Base-by-base conservation (phyloP, 2,329 filamentous ascomycete species). In the Ceratocystis diversiconidia region DNA sequence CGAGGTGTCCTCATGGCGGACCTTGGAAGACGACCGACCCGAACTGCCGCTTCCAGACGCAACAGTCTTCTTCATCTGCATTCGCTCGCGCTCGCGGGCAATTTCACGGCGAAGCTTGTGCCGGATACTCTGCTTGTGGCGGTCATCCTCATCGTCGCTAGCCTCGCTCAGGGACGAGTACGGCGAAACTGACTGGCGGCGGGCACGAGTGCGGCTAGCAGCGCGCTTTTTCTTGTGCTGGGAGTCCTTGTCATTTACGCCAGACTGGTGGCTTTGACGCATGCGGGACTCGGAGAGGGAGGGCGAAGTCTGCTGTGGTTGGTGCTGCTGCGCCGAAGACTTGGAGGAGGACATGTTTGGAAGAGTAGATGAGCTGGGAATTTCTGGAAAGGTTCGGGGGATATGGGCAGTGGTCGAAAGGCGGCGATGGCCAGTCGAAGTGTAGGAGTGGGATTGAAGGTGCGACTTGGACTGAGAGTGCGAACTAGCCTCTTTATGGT, bases 91-190 rank as follows among this genome's bases (percentile, higher is more conserved):
- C 22, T 62, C 61, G 19, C 15, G 22, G 2, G 36, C 46, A 32
- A 62, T 62, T 32, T 50, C 43, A 3, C 61, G 61, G 10, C 61
- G 61, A 12, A 62, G 52, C 8, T 59, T 59, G 52, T 32, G 52
- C 15, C 25, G 52, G 52, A 59, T 17, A 17, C 25, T 59, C 52
- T 59, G 25, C 52, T 32, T 59, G 52, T 59, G 10, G 25, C 28
- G 28, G 25, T 59, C 52, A 59, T 59, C 25, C 32, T 59, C 52
- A 30, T 59, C 28, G 5, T 59, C 28, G 17, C 52, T 59, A 17
- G 17, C 12, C 32, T 59, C 52, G n/a, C 52, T 59, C 3, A 59
- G 28, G 1, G 52, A 59, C 6, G 52, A 59, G 28, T 59, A 59
- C 2, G 52, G n/a, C 17, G 52, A 59, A 32, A 32, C n/a, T 6